Evolutionary conservation across 257 asterid genomes (phyloP).

Genomic region (Petunia secreta): DNA sequence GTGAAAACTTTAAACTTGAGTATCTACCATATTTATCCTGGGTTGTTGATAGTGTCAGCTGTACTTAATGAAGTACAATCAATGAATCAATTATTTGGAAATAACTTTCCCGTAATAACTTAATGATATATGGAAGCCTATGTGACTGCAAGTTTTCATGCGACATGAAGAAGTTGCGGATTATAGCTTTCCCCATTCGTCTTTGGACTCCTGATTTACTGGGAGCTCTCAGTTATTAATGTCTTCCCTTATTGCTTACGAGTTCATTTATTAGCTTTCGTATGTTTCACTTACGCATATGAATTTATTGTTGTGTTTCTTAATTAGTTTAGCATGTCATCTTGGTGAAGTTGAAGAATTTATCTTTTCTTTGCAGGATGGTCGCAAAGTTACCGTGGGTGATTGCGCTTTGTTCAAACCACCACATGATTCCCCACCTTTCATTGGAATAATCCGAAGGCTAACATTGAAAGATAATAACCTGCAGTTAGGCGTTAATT

Average conservation of each 20-base stretch:
- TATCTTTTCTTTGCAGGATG: conserved; percentile 57
- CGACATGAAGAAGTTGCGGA: neutral
- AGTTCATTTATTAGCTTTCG: conserved; percentile 10
- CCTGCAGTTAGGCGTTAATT: conserved; percentile 66
- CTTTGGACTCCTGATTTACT: conserved; percentile 5
- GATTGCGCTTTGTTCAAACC: conserved; percentile 85
- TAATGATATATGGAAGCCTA: neutral
- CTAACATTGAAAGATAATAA: conserved; percentile 49
- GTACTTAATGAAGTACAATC: neutral
- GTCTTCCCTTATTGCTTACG: neutral
- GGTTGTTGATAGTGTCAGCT: neutral
- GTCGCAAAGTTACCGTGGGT: conserved; percentile 59
- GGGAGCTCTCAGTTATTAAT: neutral
- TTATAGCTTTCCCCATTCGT: neutral
- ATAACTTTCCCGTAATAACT: neutral
- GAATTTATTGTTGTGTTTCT: conserved; percentile 1
- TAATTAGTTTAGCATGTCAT: conserved; percentile 5
- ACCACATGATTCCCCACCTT: conserved; percentile 69
- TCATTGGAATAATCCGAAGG: conserved; percentile 69
- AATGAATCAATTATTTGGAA: too few relatives aligned
- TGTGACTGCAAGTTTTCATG: neutral
- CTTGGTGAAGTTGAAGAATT: conserved; percentile 17
- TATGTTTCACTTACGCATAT: neutral
- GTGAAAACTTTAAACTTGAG: neutral
- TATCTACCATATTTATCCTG: neutral